Conservation (phyloP, 805 yeast species). For the Suhomyces canberraensis region DNA sequence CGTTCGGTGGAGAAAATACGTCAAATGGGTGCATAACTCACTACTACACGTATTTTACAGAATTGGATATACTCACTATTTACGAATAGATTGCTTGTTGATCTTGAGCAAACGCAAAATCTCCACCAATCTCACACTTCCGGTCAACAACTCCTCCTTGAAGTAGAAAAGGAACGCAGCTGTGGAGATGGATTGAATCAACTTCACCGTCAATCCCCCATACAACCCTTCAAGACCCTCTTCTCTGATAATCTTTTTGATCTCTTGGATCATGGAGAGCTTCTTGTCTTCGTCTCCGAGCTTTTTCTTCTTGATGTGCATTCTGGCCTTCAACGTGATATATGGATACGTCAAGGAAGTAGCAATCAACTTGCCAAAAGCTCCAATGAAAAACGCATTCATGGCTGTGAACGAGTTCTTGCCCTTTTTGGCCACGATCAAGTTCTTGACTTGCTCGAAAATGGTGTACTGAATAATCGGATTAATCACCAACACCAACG, state of each 20-base stretch:
- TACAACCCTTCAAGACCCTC: conserved; percentile 80
- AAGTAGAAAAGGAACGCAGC: conserved; percentile 89
- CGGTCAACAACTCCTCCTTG: conserved; percentile 75
- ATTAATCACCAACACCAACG: conserved; percentile 77
- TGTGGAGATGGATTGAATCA: conserved; percentile 78
- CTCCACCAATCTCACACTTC: conserved; percentile 54
- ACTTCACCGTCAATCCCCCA: conserved; percentile 75
- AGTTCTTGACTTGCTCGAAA: conserved; percentile 79
- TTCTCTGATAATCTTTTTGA: conserved; percentile 54
- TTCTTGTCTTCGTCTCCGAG: conserved; percentile 16
- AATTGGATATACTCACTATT: no score
- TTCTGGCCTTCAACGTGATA: conserved; percentile 82
- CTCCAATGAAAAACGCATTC: conserved; percentile 85
- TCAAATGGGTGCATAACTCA: no score
- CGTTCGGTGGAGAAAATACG: no score
- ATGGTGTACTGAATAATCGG: conserved; percentile 92
- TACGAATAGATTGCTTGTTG: no score
- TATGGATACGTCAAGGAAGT: conserved; percentile 88
- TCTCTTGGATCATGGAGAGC: conserved; percentile 46
- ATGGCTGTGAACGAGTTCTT: conserved; percentile 52
- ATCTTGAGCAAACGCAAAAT: conserved; percentile 29
- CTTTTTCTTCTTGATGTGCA: conserved; percentile 58
- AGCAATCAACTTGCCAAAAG: conserved; percentile 85
- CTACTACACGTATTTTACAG: no score
- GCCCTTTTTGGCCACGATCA: conserved; percentile 54